Evolutionary conservation across 768 basidiomycete species (phyloP), one percentile per base, ranked within the genome.

Genomic region (Kwoniella bestiolae): DNA sequence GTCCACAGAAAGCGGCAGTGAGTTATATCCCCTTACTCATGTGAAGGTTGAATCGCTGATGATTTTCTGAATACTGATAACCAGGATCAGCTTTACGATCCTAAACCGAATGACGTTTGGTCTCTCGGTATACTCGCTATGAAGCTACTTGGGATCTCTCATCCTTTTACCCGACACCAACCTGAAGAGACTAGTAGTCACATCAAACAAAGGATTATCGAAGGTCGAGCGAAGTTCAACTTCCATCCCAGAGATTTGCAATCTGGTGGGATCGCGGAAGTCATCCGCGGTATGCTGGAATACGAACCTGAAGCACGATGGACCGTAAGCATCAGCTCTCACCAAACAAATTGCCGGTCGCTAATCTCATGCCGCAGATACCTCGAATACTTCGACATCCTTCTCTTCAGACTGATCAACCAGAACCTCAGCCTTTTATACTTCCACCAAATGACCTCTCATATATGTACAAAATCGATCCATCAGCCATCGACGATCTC

Each of bases 1-100:
- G 76, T 66, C 79, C 79, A 4, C 75, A 80, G 56, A 80, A 80
- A 66, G 61, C 70, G 12, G 60, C 53, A 25, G 73, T 75, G 32
- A 59, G 71, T 67, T 8, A n/a, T 16, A 11, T 8, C 50, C 7
- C 18, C 50, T 16, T 52, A 16, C 26, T n/a, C n/a, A n/a, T n/a
- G n/a, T n/a, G n/a, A n/a, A n/a, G n/a, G n/a, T n/a, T n/a, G n/a
- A n/a, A n/a, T n/a, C n/a, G n/a, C n/a, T n/a, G n/a, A n/a, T n/a
- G n/a, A n/a, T n/a, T n/a, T n/a, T n/a, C n/a, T n/a, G n/a, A n/a
- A n/a, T n/a, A n/a, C n/a, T n/a, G 34, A 11, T 7, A 16, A 38
- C 8, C 46, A 75, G 75, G 68, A 72, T 34, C 45, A 58, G 3
- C 23, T 41, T 8, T 78, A 79, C 35, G 67, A 77, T 50, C 72